Percentiles rank a stretch among this genome's conserved stretches.
These are phyloP conservation scores for Dactylellina sp. DNA, from an alignment of 2,329 filamentous ascomycete species.

Conservation along the genomic window DNA sequence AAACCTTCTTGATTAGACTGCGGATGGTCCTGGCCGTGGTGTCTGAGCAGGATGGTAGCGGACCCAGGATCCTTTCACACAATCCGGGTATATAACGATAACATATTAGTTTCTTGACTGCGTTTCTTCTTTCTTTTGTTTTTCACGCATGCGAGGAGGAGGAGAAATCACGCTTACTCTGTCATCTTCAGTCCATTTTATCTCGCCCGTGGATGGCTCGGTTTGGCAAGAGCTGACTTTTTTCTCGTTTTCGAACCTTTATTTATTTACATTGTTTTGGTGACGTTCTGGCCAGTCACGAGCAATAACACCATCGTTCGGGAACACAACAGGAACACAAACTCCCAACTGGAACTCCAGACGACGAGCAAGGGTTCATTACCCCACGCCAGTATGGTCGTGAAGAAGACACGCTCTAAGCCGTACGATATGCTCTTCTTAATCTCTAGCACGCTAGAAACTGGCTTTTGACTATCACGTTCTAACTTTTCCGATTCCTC, in stretches of 20 bases:
- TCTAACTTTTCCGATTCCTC: conserved; percentile 19
- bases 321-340: conserved; percentile 21
- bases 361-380: conserved; percentile 36
- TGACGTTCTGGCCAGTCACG: conserved; percentile 38
- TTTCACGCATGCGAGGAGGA: conserved; percentile 27
- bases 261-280: conserved; percentile 40
- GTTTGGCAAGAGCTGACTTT: conserved; percentile 14
- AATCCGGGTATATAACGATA: conserved; percentile 39
- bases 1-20: conserved; percentile 49
- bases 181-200: conserved; percentile 20
- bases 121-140: conserved; percentile 14
- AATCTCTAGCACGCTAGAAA: background rate
- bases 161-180: conserved; percentile 13
- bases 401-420: conserved; percentile 42
- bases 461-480: background rate
- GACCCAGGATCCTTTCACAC: conserved; percentile 36
- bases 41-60: conserved; percentile 20
- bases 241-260: background rate
- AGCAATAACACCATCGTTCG: conserved; percentile 33
- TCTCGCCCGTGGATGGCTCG: conserved; percentile 13
- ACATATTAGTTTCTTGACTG: conserved; percentile 20
- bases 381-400: conserved; percentile 45
- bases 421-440: conserved; percentile 21
- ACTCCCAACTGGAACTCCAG: conserved; percentile 36
- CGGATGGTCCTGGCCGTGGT: conserved; percentile 11